A percentile compares a stretch with the other conserved stretches of the same genome.
These are phyloP conservation scores for Pichia rugopelliculosa DNA, from an alignment of 805 yeast species.

Conservation along the genomic window DNA sequence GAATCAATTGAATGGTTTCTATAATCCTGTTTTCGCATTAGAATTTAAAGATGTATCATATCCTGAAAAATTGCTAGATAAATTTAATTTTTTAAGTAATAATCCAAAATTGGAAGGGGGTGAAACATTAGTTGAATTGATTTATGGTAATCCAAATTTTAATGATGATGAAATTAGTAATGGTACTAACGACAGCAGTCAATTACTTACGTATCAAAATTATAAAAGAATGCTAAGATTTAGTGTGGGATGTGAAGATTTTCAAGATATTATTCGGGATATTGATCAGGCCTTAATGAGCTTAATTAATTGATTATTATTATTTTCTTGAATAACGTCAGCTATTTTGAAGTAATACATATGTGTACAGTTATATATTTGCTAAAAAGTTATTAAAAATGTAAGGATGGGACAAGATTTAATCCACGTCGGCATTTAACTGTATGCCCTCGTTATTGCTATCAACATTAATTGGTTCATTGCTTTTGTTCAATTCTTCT, in stretches of 20 bases:
- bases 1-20: conserved; percentile 35
- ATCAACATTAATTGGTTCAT: background rate
- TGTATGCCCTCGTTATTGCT: background rate
- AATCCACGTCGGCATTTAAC: conserved; percentile 2
- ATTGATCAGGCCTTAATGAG: conserved; percentile 33
- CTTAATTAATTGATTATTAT: conserved; percentile 11
- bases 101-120: conserved; percentile 42
- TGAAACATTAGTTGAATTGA: conserved; percentile 46
- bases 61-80: conserved; percentile 36
- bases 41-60: conserved; percentile 28
- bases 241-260: conserved; percentile 49
- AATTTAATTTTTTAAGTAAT: conserved; percentile 41
- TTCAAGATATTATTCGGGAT: conserved; percentile 43
- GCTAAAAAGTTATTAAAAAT: background rate
- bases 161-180: conserved; percentile 1
- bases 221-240: conserved; percentile 33
- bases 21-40: conserved; percentile 43
- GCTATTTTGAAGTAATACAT: too few relatives aligned
- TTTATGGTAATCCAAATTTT: conserved; percentile 29
- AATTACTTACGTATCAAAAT: background rate
- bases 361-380: background rate
- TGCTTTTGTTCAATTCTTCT: background rate
- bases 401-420: background rate
- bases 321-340: too few relatives aligned
- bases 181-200: background rate